Conservation (phyloP, 805 yeast genomes). For the Ogataea neopini region DNA sequence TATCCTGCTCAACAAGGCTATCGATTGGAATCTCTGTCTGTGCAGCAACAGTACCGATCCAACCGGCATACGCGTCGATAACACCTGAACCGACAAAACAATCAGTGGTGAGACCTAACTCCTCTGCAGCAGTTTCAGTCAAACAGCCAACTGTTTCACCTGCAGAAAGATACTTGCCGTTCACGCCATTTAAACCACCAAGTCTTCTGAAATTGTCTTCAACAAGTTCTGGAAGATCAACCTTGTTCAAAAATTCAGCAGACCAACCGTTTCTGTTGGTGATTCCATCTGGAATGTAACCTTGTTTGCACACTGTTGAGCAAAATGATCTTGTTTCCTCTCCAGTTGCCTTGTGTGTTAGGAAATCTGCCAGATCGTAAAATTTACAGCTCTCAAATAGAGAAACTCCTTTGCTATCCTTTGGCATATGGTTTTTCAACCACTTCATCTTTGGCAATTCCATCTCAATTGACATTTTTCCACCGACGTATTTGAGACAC, state of each 20-base stretch:
- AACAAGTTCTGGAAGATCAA: conserved; percentile 76
- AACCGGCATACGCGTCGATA: conserved; percentile 97
- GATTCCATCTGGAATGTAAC: conserved; percentile 89
- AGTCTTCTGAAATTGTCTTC: conserved; percentile 74
- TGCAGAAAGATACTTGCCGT: conserved; percentile 77
- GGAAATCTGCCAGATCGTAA: conserved; percentile 88
- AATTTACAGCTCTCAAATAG: conserved; percentile 65
- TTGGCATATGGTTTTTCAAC: conserved; percentile 84
- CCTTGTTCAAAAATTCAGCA: conserved; percentile 62
- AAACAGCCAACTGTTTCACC: conserved; percentile 87
- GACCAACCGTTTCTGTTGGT: conserved; percentile 95
- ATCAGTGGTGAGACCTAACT: conserved; percentile 75
- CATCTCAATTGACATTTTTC: conserved; percentile 97
- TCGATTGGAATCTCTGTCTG: conserved; percentile 62
- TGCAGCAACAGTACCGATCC: conserved; percentile 98
- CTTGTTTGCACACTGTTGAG: conserved; percentile 94
- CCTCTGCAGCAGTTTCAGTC: conserved; percentile 65
- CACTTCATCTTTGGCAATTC: conserved; percentile 96
- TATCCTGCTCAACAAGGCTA: conserved; percentile 50
- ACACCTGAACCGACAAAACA: conserved; percentile 94
- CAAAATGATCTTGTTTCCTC: conserved; percentile 85
- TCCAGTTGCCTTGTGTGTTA: conserved; percentile 90
- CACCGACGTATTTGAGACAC: conserved; percentile 90
- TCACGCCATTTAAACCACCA: conserved; percentile 79
- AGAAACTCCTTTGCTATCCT: conserved; percentile 36